Base-by-base conservation (phyloP, 176 grass and related monocot species). In the Carex scoparia region DNA sequence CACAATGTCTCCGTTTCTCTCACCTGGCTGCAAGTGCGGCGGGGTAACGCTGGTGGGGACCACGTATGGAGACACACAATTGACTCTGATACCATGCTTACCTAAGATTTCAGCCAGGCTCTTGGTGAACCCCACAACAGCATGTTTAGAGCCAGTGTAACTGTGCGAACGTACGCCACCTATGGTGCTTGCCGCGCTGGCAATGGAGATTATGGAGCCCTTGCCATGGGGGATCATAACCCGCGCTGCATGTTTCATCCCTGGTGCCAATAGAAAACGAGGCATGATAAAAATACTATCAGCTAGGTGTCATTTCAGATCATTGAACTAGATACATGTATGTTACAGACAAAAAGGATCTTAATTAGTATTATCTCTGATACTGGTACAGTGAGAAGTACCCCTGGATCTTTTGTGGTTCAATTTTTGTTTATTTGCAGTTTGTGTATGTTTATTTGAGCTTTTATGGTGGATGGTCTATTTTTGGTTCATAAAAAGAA, bases 201-300 rank as follows among this genome's bases (percentile, higher is more conserved):
- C 92, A 61, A 94, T 15, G 5, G 90, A 97, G 55, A 97, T 72
- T 65, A 97, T 94, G 51, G 90, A 93, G 0, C 94, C 92, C 61
- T 81, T 88, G 16, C 18, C 68, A n/a, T 10, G 55, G 1, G 92
- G 94, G 67, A 97, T 88, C 92, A 97, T 97, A 57, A 85, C 10
- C 16, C 92, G 87, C 10, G 90, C 87, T 7, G 94, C 94, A 14
- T 97, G 94, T 49, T 97, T 97, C 92, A 94, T 97, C 48, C 94
- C 94, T 80, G 7, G 55, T 78, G 28, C 27, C 66, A 40, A 69
- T 2, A 40, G 1, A 69, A 42, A 40, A 69, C 0, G 4, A 1
- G 35, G 31, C 33, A 69, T 9, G 2, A 69, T 40, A 40, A 14
- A 40, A 59, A 16, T 40, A 8, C 14, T 69, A 35, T 68, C 66